phyloP scores from a whole-genome alignment of 2,329 filamentous ascomycete species.

The Paecilomyces sp. region DNA sequence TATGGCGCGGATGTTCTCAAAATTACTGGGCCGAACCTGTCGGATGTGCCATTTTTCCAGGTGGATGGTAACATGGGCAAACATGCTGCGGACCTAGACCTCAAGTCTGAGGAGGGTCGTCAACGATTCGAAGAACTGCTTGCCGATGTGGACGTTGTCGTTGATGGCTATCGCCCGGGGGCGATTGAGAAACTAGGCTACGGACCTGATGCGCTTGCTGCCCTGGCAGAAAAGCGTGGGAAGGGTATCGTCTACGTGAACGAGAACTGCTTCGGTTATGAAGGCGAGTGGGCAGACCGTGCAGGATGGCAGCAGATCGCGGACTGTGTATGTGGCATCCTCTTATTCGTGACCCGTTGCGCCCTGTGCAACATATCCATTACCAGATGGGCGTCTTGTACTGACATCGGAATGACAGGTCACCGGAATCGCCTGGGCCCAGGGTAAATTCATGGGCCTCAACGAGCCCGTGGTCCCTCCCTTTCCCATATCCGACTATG shows the following conservation, averaged over 20 bases:
- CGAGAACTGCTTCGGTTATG: slow-evolving; percentile 65
- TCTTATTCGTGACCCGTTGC: background rate
- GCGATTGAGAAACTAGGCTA: slow-evolving; percentile 59
- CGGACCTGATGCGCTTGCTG: slow-evolving; percentile 47
- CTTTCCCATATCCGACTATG: slow-evolving; percentile 56
- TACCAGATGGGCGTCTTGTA: background rate
- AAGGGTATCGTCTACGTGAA: slow-evolving; percentile 62
- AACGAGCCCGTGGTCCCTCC: slow-evolving; percentile 34
- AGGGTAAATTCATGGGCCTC: slow-evolving; percentile 35
- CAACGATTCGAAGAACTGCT: slow-evolving; percentile 53
- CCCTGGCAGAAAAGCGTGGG: slow-evolving; percentile 47
- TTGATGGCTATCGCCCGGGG: slow-evolving; percentile 64
- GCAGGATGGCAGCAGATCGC: slow-evolving; percentile 69
- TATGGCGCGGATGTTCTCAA: slow-evolving; percentile 70
- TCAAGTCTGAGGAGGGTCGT: slow-evolving; percentile 50
- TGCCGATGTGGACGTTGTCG: slow-evolving; percentile 56
- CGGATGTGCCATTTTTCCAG: slow-evolving; percentile 66
- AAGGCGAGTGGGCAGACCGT: slow-evolving; percentile 55
- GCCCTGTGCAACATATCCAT: background rate
- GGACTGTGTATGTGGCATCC: slow-evolving; percentile 48
- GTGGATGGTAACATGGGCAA: slow-evolving; percentile 68
- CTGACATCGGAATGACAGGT: slow-evolving; percentile 19
- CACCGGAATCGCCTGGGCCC: slow-evolving; percentile 34
- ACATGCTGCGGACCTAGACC: slow-evolving; percentile 56
- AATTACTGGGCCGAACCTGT: slow-evolving; percentile 60